Conservation (phyloP, 2,329 filamentous ascomycete genomes). For the Monilinia fructigena region DNA sequence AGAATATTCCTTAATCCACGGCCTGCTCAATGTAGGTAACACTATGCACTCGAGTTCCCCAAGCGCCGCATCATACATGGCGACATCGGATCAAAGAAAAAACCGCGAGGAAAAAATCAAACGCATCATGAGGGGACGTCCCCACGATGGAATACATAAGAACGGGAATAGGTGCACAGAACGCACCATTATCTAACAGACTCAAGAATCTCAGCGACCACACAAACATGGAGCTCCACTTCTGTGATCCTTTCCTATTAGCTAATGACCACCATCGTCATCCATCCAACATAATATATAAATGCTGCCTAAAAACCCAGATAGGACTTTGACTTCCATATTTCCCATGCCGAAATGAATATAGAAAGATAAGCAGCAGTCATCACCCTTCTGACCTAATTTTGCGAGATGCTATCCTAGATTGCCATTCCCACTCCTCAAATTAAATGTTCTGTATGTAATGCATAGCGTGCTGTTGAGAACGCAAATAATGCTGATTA, state of each 20-base stretch:
- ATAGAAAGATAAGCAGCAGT: neutral
- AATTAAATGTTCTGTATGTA: neutral
- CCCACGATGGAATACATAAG: neutral
- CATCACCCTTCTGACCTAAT: neutral
- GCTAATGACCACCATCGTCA: neutral
- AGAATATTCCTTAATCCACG: neutral
- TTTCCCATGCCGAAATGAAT: neutral
- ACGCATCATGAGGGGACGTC: slow-evolving; percentile 6
- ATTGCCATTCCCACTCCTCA: neutral
- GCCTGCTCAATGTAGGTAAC: neutral
- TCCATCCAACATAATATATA: slow-evolving; percentile 1
- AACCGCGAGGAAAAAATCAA: neutral
- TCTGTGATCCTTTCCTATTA: neutral
- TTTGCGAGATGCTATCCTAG: neutral
- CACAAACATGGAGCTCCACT: neutral
- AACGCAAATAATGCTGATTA: neutral
- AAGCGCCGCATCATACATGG: slow-evolving; percentile 3
- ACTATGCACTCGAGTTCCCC: neutral
- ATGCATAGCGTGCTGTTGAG: neutral
- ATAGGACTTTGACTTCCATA: neutral
- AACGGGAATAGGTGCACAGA: neutral
- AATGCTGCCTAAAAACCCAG: neutral
- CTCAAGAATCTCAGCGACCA: neutral
- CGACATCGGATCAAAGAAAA: neutral
- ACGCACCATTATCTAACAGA: neutral